Conservation (phyloP, 768 basidiomycete species). For the Boletellus sp. region DNA sequence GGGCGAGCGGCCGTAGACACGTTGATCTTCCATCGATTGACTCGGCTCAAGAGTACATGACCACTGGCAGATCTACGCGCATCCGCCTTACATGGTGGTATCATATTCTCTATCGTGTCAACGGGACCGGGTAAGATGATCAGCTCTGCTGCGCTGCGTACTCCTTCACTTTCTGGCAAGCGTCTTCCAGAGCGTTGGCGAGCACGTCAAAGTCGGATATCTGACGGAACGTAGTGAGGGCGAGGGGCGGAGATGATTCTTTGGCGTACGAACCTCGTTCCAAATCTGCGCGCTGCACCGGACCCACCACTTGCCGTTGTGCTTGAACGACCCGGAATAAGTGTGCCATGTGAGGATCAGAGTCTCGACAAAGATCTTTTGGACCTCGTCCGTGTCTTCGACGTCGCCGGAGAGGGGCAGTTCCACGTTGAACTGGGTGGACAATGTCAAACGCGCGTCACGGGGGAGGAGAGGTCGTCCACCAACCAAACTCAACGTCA, state of each 20-base stretch:
- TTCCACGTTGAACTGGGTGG: slow-evolving; percentile 37
- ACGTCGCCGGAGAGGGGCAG: slow-evolving; percentile 34
- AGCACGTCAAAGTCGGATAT: slow-evolving; percentile 32
- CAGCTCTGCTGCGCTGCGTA: background rate
- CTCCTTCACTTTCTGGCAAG: slow-evolving; percentile 15
- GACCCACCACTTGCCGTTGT: slow-evolving; percentile 32
- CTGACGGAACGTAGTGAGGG: slow-evolving; percentile 8
- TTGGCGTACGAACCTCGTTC: slow-evolving; percentile 28
- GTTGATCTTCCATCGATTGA: too few relatives aligned
- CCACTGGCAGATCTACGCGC: too few relatives aligned
- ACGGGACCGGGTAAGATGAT: background rate
- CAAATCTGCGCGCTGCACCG: slow-evolving; percentile 31
- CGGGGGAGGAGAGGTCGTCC: background rate
- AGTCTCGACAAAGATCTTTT: slow-evolving; percentile 12
- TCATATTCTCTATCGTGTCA: too few relatives aligned
- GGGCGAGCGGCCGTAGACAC: too few relatives aligned
- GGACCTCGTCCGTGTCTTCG: slow-evolving; percentile 13
- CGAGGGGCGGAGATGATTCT: background rate
- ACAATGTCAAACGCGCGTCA: background rate
- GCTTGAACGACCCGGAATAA: slow-evolving; percentile 13
- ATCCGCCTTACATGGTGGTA: too few relatives aligned
- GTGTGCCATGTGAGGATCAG: slow-evolving; percentile 22
- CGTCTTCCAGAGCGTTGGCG: slow-evolving; percentile 27
- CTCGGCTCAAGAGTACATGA: too few relatives aligned
- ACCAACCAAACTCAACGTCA: slow-evolving; percentile 69